Evolutionary conservation across 2,329 filamentous ascomycete species (phyloP).

Genomic region (Pseudodiploospora longispora): DNA sequence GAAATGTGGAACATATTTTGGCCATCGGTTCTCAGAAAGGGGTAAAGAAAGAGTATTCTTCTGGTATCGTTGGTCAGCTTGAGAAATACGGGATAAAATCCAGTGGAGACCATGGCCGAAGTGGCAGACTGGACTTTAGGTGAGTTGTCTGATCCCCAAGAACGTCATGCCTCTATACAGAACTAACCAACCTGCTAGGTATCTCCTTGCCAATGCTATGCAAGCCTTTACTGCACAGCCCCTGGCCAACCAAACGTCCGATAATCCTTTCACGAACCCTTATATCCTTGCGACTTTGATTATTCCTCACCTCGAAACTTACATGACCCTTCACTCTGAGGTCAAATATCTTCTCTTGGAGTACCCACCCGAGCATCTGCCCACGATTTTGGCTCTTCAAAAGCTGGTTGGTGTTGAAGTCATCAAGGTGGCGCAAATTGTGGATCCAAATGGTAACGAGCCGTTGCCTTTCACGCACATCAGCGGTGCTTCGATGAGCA

Average conservation of each 20-base stretch:
- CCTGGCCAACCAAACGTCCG: conserved; percentile 39
- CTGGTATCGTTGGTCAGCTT: conserved; percentile 41
- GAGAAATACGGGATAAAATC: conserved; percentile 47
- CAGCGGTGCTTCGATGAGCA: conserved; percentile 24
- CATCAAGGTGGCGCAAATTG: conserved; percentile 51
- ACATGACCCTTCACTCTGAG: conserved; percentile 43
- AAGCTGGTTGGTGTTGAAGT: conserved; percentile 46
- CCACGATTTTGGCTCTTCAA: conserved; percentile 50
- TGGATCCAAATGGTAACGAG: conserved; percentile 35
- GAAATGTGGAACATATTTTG: conserved; percentile 48
- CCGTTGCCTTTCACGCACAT: conserved; percentile 30
- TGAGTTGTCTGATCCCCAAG: conserved; percentile 21
- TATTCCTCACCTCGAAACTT: conserved; percentile 53
- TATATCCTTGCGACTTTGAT: conserved; percentile 49
- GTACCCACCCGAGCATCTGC: conserved; percentile 48
- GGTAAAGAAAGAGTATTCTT: conserved; percentile 42
- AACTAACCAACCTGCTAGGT: conserved; percentile 30
- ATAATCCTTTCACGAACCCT: conserved; percentile 47
- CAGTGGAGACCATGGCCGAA: conserved; percentile 38
- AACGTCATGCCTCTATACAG: not conserved
- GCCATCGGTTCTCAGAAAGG: conserved; percentile 50
- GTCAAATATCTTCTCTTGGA: conserved; percentile 52
- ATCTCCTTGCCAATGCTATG: conserved; percentile 53
- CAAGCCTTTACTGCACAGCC: conserved; percentile 47
- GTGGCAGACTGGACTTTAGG: conserved; percentile 52